Conservation (phyloP, 495 filamentous ascomycete genomes). For the Astrothelium macrocarpum region DNA sequence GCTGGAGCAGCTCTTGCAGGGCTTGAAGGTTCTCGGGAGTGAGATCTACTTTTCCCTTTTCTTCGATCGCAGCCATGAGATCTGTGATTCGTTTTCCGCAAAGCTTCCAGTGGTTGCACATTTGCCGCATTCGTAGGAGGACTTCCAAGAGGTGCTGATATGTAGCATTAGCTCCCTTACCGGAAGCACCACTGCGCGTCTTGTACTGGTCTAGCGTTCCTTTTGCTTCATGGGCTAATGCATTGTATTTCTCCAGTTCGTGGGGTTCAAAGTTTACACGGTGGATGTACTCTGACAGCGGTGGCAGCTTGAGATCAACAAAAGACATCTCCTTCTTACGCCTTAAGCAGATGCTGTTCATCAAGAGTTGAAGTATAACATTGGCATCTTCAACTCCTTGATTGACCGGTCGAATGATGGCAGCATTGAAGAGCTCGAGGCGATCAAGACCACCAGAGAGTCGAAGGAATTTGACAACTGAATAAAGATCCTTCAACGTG, state of each 20-base stretch:
- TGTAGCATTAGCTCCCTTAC: conserved; percentile 35
- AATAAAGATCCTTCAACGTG: conserved; percentile 72
- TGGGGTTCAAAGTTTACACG: conserved; percentile 64
- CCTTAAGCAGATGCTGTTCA: conserved; percentile 73
- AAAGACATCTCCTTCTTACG: conserved; percentile 87
- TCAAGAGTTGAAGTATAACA: conserved; percentile 62
- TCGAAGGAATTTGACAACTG: conserved; percentile 66
- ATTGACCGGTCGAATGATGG: conserved; percentile 63
- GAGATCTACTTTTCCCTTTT: conserved; percentile 55
- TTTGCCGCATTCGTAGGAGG: conserved; percentile 74
- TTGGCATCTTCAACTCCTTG: conserved; percentile 49
- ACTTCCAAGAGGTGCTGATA: conserved; percentile 70
- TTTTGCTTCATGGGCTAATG: conserved; percentile 65
- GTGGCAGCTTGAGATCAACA: conserved; percentile 70
- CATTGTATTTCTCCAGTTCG: conserved; percentile 72
- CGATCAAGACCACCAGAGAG: conserved; percentile 71
- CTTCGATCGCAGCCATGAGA: conserved; percentile 56
- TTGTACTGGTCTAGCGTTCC: conserved; percentile 57
- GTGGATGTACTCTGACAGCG: conserved; percentile 72
- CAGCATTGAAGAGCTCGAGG: conserved; percentile 61
- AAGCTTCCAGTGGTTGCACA: conserved; percentile 81
- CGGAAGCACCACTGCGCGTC: conserved; percentile 27
- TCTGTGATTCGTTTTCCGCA: conserved; percentile 62
- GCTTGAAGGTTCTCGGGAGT: conserved; percentile 64
- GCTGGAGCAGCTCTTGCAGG: conserved; percentile 66